Base-by-base conservation (phyloP, 2,329 filamentous ascomycete species). In the Claviceps pazoutovae region DNA sequence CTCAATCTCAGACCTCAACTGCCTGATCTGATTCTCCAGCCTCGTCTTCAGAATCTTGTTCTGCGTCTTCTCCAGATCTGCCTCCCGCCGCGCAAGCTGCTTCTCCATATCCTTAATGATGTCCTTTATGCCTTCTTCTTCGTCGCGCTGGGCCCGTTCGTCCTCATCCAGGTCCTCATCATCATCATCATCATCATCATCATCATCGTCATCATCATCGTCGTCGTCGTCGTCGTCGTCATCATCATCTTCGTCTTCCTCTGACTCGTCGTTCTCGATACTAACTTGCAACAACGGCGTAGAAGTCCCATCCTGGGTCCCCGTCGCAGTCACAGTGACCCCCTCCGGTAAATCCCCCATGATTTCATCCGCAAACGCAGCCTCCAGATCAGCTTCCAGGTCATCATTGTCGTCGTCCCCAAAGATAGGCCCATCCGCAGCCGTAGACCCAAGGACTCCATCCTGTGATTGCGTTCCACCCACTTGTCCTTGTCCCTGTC, bases 341-440 rank as follows among this genome's bases (percentile, higher is more conserved):
- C 71, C 69, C n/a, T 60, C 68, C 1, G 71, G 69, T 9, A 70
- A 74, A 37, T 70, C 70, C 9, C 62, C 66, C 46, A 61, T 56
- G 49, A 66, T 54, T 13, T 68, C 67, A n/a, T 66, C 68, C 0
- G 65, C 68, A 67, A 79, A 70, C 62, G 78, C 64, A 58, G 79
- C 65, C 56, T 83, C 66, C 59, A 84, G 67, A 60, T 80, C 64
- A 62, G 73, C 70, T 64, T 82, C 70, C 64, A 80, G 61, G 58
- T 79, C 65, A 64, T 80, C 23, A 8, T 80, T 64, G 59, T 74
- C 23, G 43, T 80, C 64, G 60, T 74, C 55, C 41, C 52, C 49
- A 26, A 51, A 51, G 7, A 54, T 50, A 16, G 34, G 49, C 61
- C 72, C 51, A 39, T 66, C 64, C 51, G 64, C 30, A 34, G 30